Base-by-base conservation (phyloP, 2,329 filamentous ascomycete genomes). In the Calonectria montana region DNA sequence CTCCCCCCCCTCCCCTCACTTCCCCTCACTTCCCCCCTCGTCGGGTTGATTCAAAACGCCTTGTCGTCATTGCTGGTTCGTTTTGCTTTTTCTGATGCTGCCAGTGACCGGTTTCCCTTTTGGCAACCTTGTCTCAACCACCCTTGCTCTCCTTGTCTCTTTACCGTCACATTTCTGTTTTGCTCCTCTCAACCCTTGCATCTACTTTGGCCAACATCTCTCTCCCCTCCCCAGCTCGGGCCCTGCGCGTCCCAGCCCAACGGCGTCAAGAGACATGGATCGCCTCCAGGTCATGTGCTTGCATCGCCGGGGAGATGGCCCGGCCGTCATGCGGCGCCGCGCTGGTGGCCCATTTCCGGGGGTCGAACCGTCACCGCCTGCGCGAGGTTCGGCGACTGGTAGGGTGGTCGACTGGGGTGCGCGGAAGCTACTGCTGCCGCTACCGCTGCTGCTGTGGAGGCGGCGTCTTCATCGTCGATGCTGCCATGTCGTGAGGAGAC, bases 401-500 rank as follows among this genome's bases (percentile, higher is more conserved):
- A 78, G 27, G 43, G 25, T 50, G 68, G 67, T 73, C 71, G 55
- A 67, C 70, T 25, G 71, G 61, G 43, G 70, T 43, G 15, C 23
- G 23, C 67, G 41, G 68, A 69, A 43, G 64, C 72, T 31, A 63
- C 70, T 2, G 29, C 57, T 35, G 45, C 23, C 8, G 64, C 66
- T 12, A 64, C 74, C 3, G 73, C 72, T 5, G 73, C 69, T 3
- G 72, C 70, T 7, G 67, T 68, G 37, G 72, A 53, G 41, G 71
- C 55, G 12, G 53, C 55, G 47, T 75, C 57, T 18, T 69, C 68
- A 64, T 69, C 69, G 53, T 63, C 50, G 53, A 67, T 61, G 53
- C 50, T 67, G 41, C 50, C 45, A 74, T 77, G 77, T 39, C 72
- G 77, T 73, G 77, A 70, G 65, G 78, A 70, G 75, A 79, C 75